Base-by-base conservation (phyloP, 139 green algal species). In the Coelastrella sp. region DNA sequence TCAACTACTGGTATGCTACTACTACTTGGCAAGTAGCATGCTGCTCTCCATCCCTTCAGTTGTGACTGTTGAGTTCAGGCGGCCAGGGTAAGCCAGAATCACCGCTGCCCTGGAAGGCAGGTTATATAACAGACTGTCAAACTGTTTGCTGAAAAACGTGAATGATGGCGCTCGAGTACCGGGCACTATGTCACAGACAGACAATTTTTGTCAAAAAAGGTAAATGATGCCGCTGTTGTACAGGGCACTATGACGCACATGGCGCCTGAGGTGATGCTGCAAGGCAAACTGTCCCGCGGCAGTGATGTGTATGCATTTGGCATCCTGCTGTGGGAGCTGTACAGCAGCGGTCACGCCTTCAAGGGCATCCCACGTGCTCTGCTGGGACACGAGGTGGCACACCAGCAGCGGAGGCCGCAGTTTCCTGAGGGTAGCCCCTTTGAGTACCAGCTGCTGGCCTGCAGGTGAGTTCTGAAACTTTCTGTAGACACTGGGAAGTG, bases 261-360 rank as follows among this genome's bases (percentile, higher is more conserved):
- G 87, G 85, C 85, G 0, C 87, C 90, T n/a, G 90, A 95, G 90
- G 82, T 89, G 7, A 91, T 95, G 70, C 78, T 87, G 4, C 11
- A 90, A 19, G 91, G 90, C 22, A 91, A 82, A 6, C 84, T 94
- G 56, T 92, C 78, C 70, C 92, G 90, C 61, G 58, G 87, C 1
- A 90, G 85, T 12, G 93, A 94, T 27, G 90, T 95, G 6, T 95
- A 94, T 82, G 93, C 92, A 1, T 86, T 94, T 70, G 93, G 92
- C 12, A 85, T 94, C 56, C 91, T 94, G 87, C 80, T 95, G 66
- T 95, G 91, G 90, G 88, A 91, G 88, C 57, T 91, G 58, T 88
- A 72, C 80, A 91, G 20, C 8, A 80, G 60, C 7, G 66, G 25
- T 8, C 80, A 88, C 24, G 88, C 88, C 6, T 91, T 91, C 80